A percentile compares a stretch with the other conserved stretches of the same genome.
Evolutionary conservation across 225 moss, liverwort and hornwort genomes (phyloP).

Genomic region (Lunularia cruciata): DNA sequence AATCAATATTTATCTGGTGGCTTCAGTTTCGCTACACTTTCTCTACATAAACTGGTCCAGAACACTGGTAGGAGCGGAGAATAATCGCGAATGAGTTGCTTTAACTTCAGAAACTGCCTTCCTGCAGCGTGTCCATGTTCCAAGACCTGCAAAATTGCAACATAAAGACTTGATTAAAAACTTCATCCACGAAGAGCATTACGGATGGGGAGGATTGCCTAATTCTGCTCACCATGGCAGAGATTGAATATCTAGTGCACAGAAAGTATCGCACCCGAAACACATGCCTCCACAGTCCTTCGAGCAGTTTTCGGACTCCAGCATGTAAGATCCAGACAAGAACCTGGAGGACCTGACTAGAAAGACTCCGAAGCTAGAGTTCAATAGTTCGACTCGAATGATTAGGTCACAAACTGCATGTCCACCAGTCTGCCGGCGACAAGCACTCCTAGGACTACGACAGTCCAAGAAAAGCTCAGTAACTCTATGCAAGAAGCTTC

Average conservation of each 20-base stretch:
- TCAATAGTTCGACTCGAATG: neutral
- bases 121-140: slow-evolving; percentile 3
- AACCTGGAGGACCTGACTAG: neutral
- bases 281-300: neutral
- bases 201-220: neutral
- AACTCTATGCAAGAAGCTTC: neutral
- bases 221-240: neutral
- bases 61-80: neutral
- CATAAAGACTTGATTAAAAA: neutral
- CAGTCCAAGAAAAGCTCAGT: neutral
- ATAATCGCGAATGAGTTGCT: slow-evolving; percentile 1
- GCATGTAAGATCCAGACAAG: neutral
- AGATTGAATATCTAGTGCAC: neutral
- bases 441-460: neutral
- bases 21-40: neutral
- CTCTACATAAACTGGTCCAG: neutral
- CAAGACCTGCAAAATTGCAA: slow-evolving; percentile 1
- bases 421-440: neutral
- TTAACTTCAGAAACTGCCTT: slow-evolving; percentile 2
- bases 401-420: neutral
- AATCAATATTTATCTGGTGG: neutral
- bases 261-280: neutral
- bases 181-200: neutral
- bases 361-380: neutral
- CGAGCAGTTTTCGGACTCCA: neutral